These are phyloP conservation scores for Penicillium sp. DNA, from an alignment of 2,329 filamentous ascomycete genomes.

Conservation along the genomic window DNA sequence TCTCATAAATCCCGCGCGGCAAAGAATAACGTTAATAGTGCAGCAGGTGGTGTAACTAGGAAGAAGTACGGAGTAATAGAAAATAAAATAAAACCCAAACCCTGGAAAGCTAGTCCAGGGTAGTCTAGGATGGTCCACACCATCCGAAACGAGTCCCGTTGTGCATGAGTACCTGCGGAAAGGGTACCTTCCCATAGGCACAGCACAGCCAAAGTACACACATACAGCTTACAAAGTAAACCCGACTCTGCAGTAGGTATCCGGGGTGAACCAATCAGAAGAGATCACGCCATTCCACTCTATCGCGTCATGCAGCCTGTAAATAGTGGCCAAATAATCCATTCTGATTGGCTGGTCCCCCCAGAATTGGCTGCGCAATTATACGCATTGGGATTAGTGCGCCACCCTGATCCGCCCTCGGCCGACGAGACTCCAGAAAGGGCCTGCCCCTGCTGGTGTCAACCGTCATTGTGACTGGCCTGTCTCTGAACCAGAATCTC, in stretches of 20 bases:
- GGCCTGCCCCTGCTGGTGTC: constrained; percentile 11
- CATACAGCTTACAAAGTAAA: neutral
- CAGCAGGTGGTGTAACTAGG: constrained; percentile 2
- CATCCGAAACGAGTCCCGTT: constrained; percentile 1
- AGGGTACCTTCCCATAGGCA: constrained; percentile 5
- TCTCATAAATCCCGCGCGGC: constrained; percentile 22
- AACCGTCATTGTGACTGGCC: constrained; percentile 9
- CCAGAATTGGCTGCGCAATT: constrained; percentile 27
- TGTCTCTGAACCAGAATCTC: neutral
- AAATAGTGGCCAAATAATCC: constrained; percentile 28
- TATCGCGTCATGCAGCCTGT: constrained; percentile 36
- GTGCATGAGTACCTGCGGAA: constrained; percentile 3
- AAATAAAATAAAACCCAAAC: neutral
- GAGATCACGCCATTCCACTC: constrained; percentile 26
- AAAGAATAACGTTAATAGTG: constrained; percentile 7
- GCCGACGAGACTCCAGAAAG: constrained; percentile 9
- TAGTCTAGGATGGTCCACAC: constrained; percentile 6
- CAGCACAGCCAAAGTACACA: neutral
- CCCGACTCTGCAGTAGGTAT: constrained; percentile 16
- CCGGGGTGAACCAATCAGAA: constrained; percentile 20
- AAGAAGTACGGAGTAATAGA: too few relatives aligned
- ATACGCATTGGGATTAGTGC: constrained; percentile 27
- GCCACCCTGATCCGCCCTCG: constrained; percentile 32
- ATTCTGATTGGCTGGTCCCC: constrained; percentile 22
- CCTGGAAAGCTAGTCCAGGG: neutral